phyloP scores from a whole-genome alignment of 176 grass and related monocot genomes.

The Avena sativa region DNA sequence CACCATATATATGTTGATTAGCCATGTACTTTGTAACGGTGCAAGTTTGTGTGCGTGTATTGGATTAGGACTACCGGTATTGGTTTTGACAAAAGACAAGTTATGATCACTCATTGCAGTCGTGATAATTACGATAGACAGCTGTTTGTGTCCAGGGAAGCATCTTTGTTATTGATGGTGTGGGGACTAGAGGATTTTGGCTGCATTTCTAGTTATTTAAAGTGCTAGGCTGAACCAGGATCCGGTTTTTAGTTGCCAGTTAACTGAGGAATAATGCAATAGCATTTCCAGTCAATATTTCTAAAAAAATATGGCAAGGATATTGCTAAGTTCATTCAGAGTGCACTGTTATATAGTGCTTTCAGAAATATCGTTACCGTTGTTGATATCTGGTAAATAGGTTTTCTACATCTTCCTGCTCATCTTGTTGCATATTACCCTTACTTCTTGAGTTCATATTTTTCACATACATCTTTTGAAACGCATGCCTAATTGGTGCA shows the following conservation, averaged over 20 bases:
- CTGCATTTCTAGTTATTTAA: neutral
- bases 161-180: conserved; percentile 28
- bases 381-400: conserved; percentile 9
- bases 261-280: conserved; percentile 29
- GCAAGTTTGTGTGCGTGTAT: conserved; percentile 18
- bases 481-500: neutral
- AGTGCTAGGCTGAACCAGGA: neutral
- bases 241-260: conserved; percentile 20
- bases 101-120: conserved; percentile 18
- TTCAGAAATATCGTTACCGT: neutral
- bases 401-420: conserved; percentile 15
- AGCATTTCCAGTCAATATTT: neutral
- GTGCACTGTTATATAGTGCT: neutral
- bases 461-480: neutral
- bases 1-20: conserved; percentile 20
- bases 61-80: conserved; percentile 25
- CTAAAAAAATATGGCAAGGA: neutral
- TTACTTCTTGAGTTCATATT: conserved; percentile 17
- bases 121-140: conserved; percentile 24
- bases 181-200: conserved; percentile 37
- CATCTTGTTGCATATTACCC: conserved; percentile 6
- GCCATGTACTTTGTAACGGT: neutral
- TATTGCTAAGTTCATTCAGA: neutral
- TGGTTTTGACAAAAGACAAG: conserved; percentile 31
- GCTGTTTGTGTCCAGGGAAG: conserved; percentile 42